A percentile compares a stretch with the other conserved stretches of the same genome.
Evolutionary conservation across 768 basidiomycete genomes (phyloP).

Genomic region (Amanita molliuscula): DNA sequence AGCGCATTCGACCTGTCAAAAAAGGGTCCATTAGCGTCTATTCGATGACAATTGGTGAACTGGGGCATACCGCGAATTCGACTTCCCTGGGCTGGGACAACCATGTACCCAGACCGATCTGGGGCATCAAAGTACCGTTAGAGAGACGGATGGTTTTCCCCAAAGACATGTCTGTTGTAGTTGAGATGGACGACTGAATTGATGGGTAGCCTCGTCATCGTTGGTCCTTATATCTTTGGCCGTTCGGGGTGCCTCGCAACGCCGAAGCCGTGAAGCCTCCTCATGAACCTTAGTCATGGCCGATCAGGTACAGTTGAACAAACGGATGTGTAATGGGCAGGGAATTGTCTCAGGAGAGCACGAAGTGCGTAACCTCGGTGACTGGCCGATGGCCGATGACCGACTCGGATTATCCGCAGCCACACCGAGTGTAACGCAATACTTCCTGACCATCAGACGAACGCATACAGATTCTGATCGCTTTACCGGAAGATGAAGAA

Average conservation of each 20-base stretch:
- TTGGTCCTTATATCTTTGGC: constrained; percentile 7
- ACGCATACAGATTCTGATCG: no score
- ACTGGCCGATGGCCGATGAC: no score
- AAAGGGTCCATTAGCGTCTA: background rate
- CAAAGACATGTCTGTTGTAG: constrained; percentile 26
- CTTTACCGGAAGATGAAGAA: no score
- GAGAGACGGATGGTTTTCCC: constrained; percentile 30
- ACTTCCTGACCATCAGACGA: no score
- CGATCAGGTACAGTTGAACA: no score
- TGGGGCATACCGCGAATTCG: constrained; percentile 49
- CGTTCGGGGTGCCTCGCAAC: background rate
- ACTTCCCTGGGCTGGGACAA: constrained; percentile 68
- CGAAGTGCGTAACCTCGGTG: no score
- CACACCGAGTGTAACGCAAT: no score
- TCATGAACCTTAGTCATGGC: no score
- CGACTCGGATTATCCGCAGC: no score
- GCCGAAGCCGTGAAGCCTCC: no score
- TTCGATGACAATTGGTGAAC: background rate
- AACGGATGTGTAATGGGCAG: no score
- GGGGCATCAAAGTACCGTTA: constrained; percentile 47
- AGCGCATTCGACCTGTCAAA: constrained; percentile 58
- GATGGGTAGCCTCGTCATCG: background rate
- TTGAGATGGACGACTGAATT: background rate
- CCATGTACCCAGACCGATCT: constrained; percentile 82
- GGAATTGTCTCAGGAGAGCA: no score